Percentiles rank a stretch among this genome's conserved stretches.
phyloP scores from a whole-genome alignment of 2,329 filamentous ascomycete species.

The Coniochaeta sp. region DNA sequence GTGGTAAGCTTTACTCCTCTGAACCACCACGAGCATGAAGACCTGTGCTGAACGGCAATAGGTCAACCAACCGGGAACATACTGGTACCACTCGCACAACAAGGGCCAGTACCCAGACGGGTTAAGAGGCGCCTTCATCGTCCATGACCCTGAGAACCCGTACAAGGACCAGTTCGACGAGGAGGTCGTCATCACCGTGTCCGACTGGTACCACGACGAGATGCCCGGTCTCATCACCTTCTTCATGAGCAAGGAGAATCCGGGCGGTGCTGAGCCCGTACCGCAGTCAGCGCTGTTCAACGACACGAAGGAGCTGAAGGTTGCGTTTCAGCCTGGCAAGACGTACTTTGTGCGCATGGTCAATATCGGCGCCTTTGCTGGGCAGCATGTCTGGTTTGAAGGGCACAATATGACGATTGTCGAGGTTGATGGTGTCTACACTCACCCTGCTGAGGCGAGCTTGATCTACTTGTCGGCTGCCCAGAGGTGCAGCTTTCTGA shows the following conservation, averaged over 20 bases:
- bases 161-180: conserved; percentile 52
- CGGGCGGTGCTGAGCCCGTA: conserved; percentile 55
- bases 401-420: conserved; percentile 62
- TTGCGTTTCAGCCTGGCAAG: conserved; percentile 57
- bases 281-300: conserved; percentile 66
- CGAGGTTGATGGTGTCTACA: conserved; percentile 68
- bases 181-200: conserved; percentile 57
- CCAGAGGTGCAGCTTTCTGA: conserved; percentile 57
- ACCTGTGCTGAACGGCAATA: conserved; percentile 13
- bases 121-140: conserved; percentile 54
- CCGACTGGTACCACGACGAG: conserved; percentile 64
- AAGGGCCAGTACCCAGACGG: conserved; percentile 66
- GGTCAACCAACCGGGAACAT: conserved; percentile 63
- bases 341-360: conserved; percentile 68
- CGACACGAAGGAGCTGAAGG: conserved; percentile 54
- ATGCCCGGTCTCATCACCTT: conserved; percentile 36
- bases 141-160: conserved; percentile 56
- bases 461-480: conserved; percentile 62
- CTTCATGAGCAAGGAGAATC: conserved; percentile 48
- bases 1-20: conserved; percentile 39
- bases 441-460: conserved; percentile 49
- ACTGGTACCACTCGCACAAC: conserved; percentile 72
- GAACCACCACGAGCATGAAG: no score
- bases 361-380: conserved; percentile 67
- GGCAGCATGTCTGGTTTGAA: conserved; percentile 61